Evolutionary conservation across 495 filamentous ascomycete genomes (phyloP).

Genomic region (Penicillium maclennaniae): DNA sequence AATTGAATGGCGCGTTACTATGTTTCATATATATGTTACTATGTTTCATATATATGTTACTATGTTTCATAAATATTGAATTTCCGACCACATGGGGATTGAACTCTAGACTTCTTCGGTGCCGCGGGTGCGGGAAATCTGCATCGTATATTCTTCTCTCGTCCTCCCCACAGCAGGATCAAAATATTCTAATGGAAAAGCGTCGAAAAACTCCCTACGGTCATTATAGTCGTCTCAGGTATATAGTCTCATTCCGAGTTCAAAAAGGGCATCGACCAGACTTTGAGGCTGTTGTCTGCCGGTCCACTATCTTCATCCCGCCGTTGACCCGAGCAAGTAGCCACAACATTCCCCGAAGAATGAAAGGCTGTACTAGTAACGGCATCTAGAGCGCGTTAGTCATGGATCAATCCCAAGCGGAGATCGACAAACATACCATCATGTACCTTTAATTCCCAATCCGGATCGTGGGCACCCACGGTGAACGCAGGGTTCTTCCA

Average conservation of each 20-base stretch:
- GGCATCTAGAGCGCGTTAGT: slow-evolving; percentile 39
- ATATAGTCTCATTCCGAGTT: neutral
- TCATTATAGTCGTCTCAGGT: neutral
- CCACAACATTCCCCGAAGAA: slow-evolving; percentile 60
- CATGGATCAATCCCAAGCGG: neutral
- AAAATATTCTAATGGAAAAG: neutral
- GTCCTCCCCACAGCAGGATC: neutral
- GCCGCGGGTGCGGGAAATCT: too few species aligned
- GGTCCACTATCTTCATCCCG: slow-evolving; percentile 11
- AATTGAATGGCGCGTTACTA: too few species aligned
- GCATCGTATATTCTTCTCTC: too few species aligned
- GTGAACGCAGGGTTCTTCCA: slow-evolving; percentile 63
- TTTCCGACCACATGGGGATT: too few species aligned
- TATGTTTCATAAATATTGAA: too few species aligned
- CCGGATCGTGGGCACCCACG: slow-evolving; percentile 51
- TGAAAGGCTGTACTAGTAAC: slow-evolving; percentile 65
- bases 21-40: too few species aligned
- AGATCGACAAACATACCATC: slow-evolving; percentile 32
- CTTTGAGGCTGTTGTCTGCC: slow-evolving; percentile 59
- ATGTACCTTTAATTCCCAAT: slow-evolving; percentile 59
- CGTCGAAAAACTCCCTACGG: neutral
- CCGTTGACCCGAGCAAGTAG: slow-evolving; percentile 69
- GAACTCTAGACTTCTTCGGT: too few species aligned
- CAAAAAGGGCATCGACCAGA: slow-evolving; percentile 53
- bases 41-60: too few species aligned